Base-by-base conservation (phyloP, 116 monocot genomes). In the Dioscorea cayenensis region DNA sequence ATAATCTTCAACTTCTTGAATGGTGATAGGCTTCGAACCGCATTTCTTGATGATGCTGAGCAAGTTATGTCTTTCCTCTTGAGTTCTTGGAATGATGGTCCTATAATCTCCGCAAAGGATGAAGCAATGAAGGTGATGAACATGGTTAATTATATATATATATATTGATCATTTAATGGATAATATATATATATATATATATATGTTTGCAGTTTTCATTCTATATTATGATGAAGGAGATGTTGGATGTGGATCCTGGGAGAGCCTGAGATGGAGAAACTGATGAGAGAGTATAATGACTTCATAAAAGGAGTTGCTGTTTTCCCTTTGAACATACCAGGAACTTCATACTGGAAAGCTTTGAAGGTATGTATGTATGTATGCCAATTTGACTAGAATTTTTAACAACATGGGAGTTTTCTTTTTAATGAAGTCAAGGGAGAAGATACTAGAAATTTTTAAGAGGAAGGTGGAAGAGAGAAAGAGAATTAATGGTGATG, bases 181-280 rank as follows among this genome's bases (percentile, higher is more conserved):
- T 62, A 3, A 11, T 22, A 20, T 62, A 11, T 23, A n/a, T n/a
- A 22, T 62, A 1, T n/a, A 18, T 21, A 60, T 18, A 60, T n/a
- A 66, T 18, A 66, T 43, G 43, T 43, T 67, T 67, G 20, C 37
- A 37, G 72, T 72, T 62, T 72, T 36, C 72, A 8, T 63, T 72
- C 18, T 61, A 21, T 25, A 43, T 72, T 16, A 63, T 72, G 36
- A 13, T 43, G 9, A 72, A 72, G 62, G 21, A 72, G 43, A 64
- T 64, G 7, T 21, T 72, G 16, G 28, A 63, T 63, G 13, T 72
- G 38, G 28, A 27, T 14, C 32, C 28, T 65, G 65, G 32, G 14
- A n/a, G 65, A 65, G 14, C 65, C 32, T 11, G 65, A 65, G 28
- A 32, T 35, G 1, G 65, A 65, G 13, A 35, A 65, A 16, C 18